Conservation (phyloP, 108 stramenopile species). For the Cyclostephanos tholiformis region DNA sequence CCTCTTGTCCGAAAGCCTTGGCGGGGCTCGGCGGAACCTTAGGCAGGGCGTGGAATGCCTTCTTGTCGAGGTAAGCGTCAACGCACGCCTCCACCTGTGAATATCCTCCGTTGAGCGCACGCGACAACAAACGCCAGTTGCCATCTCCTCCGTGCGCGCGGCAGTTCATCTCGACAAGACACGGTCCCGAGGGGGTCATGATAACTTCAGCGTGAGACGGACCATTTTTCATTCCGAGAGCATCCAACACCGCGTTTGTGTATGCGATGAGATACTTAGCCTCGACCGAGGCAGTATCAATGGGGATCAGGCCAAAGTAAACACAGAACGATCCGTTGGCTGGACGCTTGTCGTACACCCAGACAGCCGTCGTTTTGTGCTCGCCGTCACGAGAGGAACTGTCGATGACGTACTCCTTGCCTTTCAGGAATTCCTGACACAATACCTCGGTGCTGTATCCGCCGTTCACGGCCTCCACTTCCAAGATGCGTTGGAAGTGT, state of each 20-base stretch:
- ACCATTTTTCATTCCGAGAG: constrained; percentile 72
- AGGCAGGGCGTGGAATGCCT: constrained; percentile 61
- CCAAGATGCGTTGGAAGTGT: constrained; percentile 88
- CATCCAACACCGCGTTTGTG: constrained; percentile 73
- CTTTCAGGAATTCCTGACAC: constrained; percentile 90
- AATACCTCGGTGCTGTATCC: constrained; percentile 78
- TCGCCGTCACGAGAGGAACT: constrained; percentile 81
- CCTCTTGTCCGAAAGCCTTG: constrained; percentile 86
- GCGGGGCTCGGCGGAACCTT: constrained; percentile 79
- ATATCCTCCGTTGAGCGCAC: constrained; percentile 76
- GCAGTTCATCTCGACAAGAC: constrained; percentile 94
- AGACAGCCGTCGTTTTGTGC: constrained; percentile 84
- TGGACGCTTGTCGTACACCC: constrained; percentile 92
- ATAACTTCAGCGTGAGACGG: constrained; percentile 76
- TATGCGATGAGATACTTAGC: constrained; percentile 86
- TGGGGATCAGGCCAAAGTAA: constrained; percentile 78
- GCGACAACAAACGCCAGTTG: constrained; percentile 78
- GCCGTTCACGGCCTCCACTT: constrained; percentile 86
- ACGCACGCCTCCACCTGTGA: constrained; percentile 88
- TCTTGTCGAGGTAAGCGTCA: constrained; percentile 75
- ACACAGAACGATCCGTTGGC: constrained; percentile 86
- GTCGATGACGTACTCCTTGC: constrained; percentile 92
- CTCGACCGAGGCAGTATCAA: constrained; percentile 71
- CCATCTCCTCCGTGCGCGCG: constrained; percentile 96
- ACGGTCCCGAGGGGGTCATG: constrained; percentile 80